phyloP scores from a whole-genome alignment of 768 basidiomycete species.

The Phylloporus sp. region DNA sequence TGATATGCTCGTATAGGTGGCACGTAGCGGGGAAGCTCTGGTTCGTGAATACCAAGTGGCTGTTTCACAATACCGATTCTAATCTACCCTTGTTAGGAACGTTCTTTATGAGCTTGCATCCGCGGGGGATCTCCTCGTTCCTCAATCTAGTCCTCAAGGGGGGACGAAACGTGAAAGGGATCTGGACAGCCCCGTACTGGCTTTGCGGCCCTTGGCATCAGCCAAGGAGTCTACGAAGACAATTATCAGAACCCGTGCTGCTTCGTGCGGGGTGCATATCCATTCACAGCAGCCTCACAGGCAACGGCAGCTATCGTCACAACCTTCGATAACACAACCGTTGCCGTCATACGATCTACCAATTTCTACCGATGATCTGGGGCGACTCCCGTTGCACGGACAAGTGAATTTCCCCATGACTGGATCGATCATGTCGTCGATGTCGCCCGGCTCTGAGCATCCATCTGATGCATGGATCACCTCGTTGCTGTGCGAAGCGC shows the following conservation, averaged over 20 bases:
- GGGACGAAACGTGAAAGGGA: slow-evolving; percentile 63
- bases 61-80: background rate
- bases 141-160: slow-evolving; percentile 47
- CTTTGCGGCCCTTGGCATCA: slow-evolving; percentile 1
- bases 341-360: slow-evolving; percentile 39
- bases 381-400: slow-evolving; percentile 47
- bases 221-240: slow-evolving; percentile 21
- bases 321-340: slow-evolving; percentile 5
- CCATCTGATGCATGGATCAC: slow-evolving; percentile 21
- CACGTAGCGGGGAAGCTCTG: slow-evolving; percentile 47
- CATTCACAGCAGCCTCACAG: slow-evolving; percentile 9
- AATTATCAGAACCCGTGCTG: slow-evolving; percentile 34
- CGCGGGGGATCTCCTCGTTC: slow-evolving; percentile 67
- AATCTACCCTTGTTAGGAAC: slow-evolving; percentile 45
- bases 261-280: slow-evolving; percentile 22
- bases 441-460: slow-evolving; percentile 1
- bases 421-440: background rate
- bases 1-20: slow-evolving; percentile 35
- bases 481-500: background rate
- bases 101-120: slow-evolving; percentile 69
- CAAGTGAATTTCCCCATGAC: slow-evolving; percentile 15
- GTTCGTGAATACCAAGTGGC: slow-evolving; percentile 27
- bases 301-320: slow-evolving; percentile 8
- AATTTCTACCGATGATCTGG: slow-evolving; percentile 55
- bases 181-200: slow-evolving; percentile 42